Conservation (phyloP, 345 rosid genomes). For the Syzygium aqueum region DNA sequence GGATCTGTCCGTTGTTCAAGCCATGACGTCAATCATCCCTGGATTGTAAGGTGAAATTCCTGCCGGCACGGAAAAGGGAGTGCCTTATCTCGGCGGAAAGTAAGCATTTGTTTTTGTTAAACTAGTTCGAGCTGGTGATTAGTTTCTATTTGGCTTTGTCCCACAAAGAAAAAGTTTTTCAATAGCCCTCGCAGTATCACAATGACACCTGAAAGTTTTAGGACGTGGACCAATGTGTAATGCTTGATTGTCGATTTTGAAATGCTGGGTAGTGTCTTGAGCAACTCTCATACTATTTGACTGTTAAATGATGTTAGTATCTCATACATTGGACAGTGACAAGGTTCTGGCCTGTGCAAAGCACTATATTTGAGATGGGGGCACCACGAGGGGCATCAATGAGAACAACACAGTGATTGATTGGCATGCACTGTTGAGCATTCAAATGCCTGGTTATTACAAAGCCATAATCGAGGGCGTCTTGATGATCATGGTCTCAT, state of each 20-base stretch:
- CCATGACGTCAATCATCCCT: slow-evolving; percentile 55
- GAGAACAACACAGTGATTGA: slow-evolving; percentile 46
- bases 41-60: too few relatives aligned
- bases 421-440: slow-evolving; percentile 27
- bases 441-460: slow-evolving; percentile 63
- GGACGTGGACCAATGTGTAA: not conserved
- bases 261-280: not conserved
- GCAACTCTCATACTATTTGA: not conserved
- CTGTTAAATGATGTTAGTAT: too few relatives aligned
- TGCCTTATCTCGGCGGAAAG: slow-evolving; percentile 57
- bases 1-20: slow-evolving; percentile 40
- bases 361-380: slow-evolving; percentile 82
- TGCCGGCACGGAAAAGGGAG: slow-evolving; percentile 18
- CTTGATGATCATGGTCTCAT: slow-evolving; percentile 65
- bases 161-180: not conserved
- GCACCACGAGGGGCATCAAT: slow-evolving; percentile 54
- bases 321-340: slow-evolving; percentile 26
- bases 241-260: not conserved
- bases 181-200: not conserved
- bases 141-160: not conserved
- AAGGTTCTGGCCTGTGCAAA: slow-evolving; percentile 84
- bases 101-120: slow-evolving; percentile 10
- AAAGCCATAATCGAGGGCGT: slow-evolving; percentile 50
- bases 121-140: not conserved
- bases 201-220: not conserved